phyloP scores from a whole-genome alignment of 176 grass and related monocot genomes.

The Bothriochloa decipiens region DNA sequence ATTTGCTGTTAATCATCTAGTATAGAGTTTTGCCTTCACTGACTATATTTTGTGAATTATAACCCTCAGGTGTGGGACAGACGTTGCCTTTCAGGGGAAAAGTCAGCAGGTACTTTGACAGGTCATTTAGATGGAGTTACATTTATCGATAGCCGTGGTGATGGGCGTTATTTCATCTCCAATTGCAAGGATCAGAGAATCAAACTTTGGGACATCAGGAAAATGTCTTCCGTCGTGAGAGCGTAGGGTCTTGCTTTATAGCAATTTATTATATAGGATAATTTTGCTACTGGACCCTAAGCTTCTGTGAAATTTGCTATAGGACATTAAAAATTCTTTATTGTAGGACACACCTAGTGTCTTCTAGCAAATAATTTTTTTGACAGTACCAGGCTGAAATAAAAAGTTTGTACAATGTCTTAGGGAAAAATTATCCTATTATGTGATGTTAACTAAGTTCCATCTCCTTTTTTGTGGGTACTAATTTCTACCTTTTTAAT shows the following conservation, averaged over 20 bases:
- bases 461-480: neutral
- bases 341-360: neutral
- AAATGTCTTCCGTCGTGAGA: constrained; percentile 66
- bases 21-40: neutral
- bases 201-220: constrained; percentile 98
- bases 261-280: neutral
- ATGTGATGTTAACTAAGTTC: neutral
- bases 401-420: neutral
- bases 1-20: constrained; percentile 5
- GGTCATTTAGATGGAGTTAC: constrained; percentile 94
- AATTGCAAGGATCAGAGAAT: constrained; percentile 97
- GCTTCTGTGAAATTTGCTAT: neutral
- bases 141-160: constrained; percentile 88
- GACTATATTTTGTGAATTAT: constrained; percentile 21
- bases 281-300: neutral
- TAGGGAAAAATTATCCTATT: neutral
- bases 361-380: neutral
- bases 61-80: constrained; percentile 86
- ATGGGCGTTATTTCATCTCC: constrained; percentile 90
- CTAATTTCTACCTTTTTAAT: neutral
- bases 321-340: neutral
- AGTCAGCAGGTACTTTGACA: constrained; percentile 72
- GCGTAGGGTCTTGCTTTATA: constrained; percentile 36
- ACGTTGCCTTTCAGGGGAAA: constrained; percentile 62
- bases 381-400: neutral